These are phyloP conservation scores for Lasiodiplodia gonubiensis DNA, from an alignment of 2,329 filamentous ascomycete species.

Conservation along the genomic window DNA sequence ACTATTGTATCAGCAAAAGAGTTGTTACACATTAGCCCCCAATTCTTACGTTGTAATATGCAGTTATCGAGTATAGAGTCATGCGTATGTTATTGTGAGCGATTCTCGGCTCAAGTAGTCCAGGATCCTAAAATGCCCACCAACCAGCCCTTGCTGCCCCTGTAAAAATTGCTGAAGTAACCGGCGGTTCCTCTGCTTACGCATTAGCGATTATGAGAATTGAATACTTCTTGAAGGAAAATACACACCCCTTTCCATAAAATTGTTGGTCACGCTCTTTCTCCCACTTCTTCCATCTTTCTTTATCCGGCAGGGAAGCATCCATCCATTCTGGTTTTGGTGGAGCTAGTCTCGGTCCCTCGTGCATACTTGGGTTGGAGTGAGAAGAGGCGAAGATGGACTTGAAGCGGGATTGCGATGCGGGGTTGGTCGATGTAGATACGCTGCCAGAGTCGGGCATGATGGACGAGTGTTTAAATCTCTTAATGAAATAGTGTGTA, in stretches of 20 bases:
- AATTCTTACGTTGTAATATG: too few relatives aligned
- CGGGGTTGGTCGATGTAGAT: background rate
- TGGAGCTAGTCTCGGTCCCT: background rate
- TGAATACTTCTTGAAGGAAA: background rate
- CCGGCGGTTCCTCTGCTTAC: background rate
- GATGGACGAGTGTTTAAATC: background rate
- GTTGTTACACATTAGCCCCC: too few relatives aligned
- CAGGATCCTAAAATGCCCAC: background rate
- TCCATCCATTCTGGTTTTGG: slow-evolving; percentile 19
- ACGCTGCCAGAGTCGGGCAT: slow-evolving; percentile 1
- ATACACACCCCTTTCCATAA: slow-evolving; percentile 4
- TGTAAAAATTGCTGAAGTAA: slow-evolving; percentile 3
- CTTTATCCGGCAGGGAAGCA: slow-evolving; percentile 4
- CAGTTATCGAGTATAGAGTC: too few relatives aligned
- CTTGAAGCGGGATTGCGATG: background rate
- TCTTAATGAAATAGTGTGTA: background rate
- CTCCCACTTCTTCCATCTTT: slow-evolving; percentile 14
- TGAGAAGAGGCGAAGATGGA: background rate
- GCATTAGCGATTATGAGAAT: background rate
- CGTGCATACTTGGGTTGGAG: background rate
- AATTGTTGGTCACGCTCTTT: slow-evolving; percentile 15
- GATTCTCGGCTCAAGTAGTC: background rate
- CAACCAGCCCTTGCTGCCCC: slow-evolving; percentile 4
- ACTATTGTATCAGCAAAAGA: too few relatives aligned
- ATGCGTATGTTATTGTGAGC: too few relatives aligned